Percentiles rank a stretch among this genome's conserved stretches.
phyloP scores from a whole-genome alignment of 345 rosid species.

The Eucalyptus marginata region DNA sequence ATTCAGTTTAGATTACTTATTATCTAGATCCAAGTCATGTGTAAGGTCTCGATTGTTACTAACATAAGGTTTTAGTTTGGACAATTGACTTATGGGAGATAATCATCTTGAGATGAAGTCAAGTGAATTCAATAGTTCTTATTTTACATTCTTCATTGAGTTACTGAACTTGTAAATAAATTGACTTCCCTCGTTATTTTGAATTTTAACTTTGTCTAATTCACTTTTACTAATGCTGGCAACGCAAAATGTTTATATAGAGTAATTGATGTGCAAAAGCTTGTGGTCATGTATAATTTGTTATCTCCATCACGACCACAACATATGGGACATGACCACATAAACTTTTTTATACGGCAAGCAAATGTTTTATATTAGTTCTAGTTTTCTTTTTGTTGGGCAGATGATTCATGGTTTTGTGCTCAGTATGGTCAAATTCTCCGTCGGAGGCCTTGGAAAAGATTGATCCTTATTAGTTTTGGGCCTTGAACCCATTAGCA shows the following conservation, averaged over 20 bases:
- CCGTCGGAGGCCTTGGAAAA: not conserved
- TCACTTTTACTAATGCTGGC: not conserved
- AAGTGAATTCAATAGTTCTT: not conserved
- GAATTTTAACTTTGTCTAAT: not conserved
- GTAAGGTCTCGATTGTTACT: not conserved
- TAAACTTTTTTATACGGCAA: not conserved
- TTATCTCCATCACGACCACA: not conserved
- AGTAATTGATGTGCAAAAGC: not conserved
- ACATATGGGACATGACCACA: not conserved
- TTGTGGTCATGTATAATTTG: not conserved
- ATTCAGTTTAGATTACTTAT: too few species aligned
- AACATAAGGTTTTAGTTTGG: not conserved
- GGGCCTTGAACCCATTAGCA: not conserved
- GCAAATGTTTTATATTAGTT: not conserved
- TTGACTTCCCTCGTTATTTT: not conserved
- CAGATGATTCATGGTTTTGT: not conserved
- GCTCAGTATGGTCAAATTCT: not conserved
- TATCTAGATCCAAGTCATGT: not conserved
- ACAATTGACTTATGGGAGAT: not conserved
- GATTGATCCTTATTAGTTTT: not conserved
- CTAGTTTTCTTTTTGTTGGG: not conserved
- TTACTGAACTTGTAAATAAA: not conserved
- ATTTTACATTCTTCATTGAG: not conserved
- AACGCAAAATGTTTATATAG: not conserved
- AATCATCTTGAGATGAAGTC: too few species aligned